A percentile compares a stretch with the other conserved stretches of the same genome.
These are phyloP conservation scores for Paradendryphiella salina DNA, from an alignment of 2,329 filamentous ascomycete species.

Conservation along the genomic window DNA sequence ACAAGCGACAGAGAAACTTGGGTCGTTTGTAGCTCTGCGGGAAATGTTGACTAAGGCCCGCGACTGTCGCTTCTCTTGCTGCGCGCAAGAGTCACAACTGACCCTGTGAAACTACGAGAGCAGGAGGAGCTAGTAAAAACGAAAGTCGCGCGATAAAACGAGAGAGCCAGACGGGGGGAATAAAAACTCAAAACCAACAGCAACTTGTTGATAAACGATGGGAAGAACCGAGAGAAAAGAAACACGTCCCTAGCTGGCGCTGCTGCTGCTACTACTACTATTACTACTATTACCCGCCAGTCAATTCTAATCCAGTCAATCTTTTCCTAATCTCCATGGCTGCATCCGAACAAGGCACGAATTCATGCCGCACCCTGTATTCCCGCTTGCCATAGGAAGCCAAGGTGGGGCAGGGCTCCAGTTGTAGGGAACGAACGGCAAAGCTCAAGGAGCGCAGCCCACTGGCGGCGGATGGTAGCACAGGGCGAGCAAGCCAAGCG, in stretches of 20 bases:
- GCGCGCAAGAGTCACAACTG: not conserved
- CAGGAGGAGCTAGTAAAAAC: not conserved
- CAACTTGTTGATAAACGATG: not conserved
- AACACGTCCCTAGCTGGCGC: not conserved
- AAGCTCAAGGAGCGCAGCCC: conserved; percentile 33
- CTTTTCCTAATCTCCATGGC: no score
- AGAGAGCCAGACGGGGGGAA: no score
- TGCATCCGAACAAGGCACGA: not conserved
- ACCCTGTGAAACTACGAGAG: not conserved
- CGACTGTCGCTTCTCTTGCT: not conserved
- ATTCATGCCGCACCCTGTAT: not conserved
- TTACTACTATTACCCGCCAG: no score
- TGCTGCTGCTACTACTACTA: no score
- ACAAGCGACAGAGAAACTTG: not conserved
- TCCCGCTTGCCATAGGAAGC: not conserved
- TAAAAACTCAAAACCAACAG: no score
- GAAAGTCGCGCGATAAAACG: not conserved
- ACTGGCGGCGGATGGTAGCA: conserved; percentile 29
- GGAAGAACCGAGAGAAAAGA: not conserved
- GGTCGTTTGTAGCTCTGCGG: not conserved
- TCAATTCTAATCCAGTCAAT: no score
- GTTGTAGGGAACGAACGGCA: conserved; percentile 3
- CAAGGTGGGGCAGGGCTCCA: not conserved
- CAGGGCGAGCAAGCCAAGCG: conserved; percentile 33
- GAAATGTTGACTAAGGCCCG: not conserved